These are phyloP conservation scores for Cornus florida DNA, from an alignment of 148 eudicot species.

Conservation along the genomic window DNA sequence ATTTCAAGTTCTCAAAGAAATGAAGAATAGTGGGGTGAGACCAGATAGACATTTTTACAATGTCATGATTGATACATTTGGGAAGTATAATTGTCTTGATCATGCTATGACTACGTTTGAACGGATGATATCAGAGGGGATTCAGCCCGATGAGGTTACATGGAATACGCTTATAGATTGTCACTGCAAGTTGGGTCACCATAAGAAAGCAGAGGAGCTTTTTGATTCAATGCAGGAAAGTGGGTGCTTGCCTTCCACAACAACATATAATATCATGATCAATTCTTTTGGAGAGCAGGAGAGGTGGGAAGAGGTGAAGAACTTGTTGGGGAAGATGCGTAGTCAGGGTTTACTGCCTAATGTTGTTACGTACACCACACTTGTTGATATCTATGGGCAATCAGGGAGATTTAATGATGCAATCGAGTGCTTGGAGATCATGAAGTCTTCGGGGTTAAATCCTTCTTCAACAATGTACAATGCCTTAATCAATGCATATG, in stretches of 20 bases:
- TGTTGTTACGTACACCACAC: constrained; percentile 87
- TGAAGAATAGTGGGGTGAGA: constrained; percentile 76
- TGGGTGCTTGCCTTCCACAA: constrained; percentile 75
- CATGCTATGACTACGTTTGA: constrained; percentile 81
- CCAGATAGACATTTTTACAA: constrained; percentile 90
- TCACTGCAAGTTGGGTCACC: constrained; percentile 75
- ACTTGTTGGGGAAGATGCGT: constrained; percentile 72
- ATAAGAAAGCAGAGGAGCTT: constrained; percentile 69
- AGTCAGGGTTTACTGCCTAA: constrained; percentile 85
- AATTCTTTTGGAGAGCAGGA: constrained; percentile 81
- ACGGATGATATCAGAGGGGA: constrained; percentile 77
- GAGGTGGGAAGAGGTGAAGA: constrained; percentile 72
- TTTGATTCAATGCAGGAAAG: constrained; percentile 74
- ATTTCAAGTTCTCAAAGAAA: constrained; percentile 88
- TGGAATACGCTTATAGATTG: constrained; percentile 96
- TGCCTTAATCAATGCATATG: constrained; percentile 97
- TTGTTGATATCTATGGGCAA: constrained; percentile 79
- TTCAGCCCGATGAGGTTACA: constrained; percentile 87
- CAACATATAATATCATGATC: constrained; percentile 89
- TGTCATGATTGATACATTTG: constrained; percentile 94
- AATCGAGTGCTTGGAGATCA: constrained; percentile 86
- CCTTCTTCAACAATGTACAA: constrained; percentile 90
- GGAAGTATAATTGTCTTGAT: constrained; percentile 90
- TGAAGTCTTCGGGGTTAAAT: constrained; percentile 86
- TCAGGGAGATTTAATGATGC: constrained; percentile 94